Base-by-base conservation (phyloP, 495 filamentous ascomycete genomes). In the Penicilliopsis zonata region DNA sequence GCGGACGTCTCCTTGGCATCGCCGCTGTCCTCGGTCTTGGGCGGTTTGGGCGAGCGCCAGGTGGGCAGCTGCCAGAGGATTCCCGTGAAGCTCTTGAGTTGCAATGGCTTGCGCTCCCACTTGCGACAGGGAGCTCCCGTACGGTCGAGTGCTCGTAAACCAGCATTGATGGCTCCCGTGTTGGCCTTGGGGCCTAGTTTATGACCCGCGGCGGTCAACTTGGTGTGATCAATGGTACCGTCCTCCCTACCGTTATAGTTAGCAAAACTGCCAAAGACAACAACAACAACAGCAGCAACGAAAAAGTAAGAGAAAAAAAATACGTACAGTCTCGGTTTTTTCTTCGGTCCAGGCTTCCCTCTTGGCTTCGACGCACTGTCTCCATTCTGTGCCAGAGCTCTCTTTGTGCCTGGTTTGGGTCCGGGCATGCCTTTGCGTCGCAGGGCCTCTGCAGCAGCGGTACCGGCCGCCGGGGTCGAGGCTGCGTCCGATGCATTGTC, bases 101-200 rank as follows among this genome's bases (percentile, higher is more conserved):
- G 74, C 41, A 96, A 75, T 15, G 75, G 73, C 31, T 82, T 82
- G 52, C 76, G 82, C 43, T 74, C 62, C 90, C 90, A 98, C 48
- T 78, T 87, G 36, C 92, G 81, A 49, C 88, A 95, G 2, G 88
- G 84, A 37, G 86, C 78, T 28, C 86, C 84, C 1, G 76, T 79
- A 23, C 88, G 78, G 53, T 98, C 90, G 26, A 98, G 75, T 3
- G 90, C 92, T 30, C 90, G 82, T 19, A 98, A 76, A 33, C 84
- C 82, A 30, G 92, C 90, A 49, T 98, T 98, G 65, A 98, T 98
- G 35, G 88, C 88, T 35, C 90, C 90, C 46, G 90, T 84, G 57
- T 96, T 98, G 26, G 90, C 88, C 60, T 96, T 98, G 31, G 90
- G 90, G 8, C 88, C 88, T 13, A 96, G 80, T 52, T 90, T 92